Percentiles rank a stretch among this genome's conserved stretches.
Evolutionary conservation across 441 rosid genomes (phyloP).

Genomic region (Erodium trifolium): DNA sequence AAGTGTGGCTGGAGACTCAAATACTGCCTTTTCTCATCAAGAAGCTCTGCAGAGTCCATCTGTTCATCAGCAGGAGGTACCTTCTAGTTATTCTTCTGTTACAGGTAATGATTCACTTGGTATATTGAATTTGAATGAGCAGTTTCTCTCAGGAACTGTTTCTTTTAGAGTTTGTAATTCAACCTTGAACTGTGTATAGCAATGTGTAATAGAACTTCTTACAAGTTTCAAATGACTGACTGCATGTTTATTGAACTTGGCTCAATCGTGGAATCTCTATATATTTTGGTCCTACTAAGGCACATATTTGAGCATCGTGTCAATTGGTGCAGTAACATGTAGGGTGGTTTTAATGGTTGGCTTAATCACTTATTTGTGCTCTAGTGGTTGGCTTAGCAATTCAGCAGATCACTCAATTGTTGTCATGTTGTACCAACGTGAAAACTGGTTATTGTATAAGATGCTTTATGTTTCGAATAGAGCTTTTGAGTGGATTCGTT

Average conservation of each 20-base stretch:
- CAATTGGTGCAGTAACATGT: neutral
- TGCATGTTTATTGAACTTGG: neutral
- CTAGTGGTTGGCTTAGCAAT: neutral
- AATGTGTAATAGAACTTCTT: conserved; percentile 5
- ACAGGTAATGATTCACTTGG: conserved; percentile 84
- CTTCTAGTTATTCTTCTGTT: conserved; percentile 99
- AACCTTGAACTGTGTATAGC: neutral
- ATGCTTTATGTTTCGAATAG: neutral
- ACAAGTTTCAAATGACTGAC: conserved; percentile 6
- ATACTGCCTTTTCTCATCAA: conserved; percentile 35
- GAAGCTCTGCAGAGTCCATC: conserved; percentile 41
- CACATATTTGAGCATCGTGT: neutral
- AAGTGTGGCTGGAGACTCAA: conserved; percentile 36
- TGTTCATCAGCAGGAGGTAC: conserved; percentile 99
- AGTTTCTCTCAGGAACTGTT: conserved; percentile 46
- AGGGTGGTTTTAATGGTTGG: neutral
- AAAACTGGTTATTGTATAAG: neutral
- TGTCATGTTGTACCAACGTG: neutral
- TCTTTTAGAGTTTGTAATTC: conserved; percentile 18
- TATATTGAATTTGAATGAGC: conserved; percentile 42
- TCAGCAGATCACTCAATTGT: neutral
- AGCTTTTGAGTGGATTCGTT: neutral
- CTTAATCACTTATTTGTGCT: neutral
- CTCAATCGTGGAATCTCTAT: neutral
- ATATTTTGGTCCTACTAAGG: neutral